Base-by-base conservation (phyloP, 2,329 filamentous ascomycete genomes). In the Teratosphaeria gauchensis region DNA sequence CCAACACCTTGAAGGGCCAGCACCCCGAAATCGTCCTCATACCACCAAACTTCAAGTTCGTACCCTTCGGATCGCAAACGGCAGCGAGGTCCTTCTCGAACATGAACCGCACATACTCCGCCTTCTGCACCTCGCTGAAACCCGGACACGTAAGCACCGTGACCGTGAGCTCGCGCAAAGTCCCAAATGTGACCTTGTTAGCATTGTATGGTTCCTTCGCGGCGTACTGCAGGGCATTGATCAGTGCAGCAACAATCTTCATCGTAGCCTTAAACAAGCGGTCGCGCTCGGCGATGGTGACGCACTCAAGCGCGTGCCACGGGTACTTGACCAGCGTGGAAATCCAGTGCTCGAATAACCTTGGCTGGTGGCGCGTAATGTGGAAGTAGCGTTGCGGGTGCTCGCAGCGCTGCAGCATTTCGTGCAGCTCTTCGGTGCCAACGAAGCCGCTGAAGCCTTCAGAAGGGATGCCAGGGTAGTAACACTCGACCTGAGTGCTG, bases 241-340 rank as follows among this genome's bases (percentile, higher is more conserved):
- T 62, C 14, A 73, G 64, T 6, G 57, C 59, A 28, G 62, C 58
- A 52, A 71, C 56, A 46, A 68, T 61, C 6, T 56, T 19, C n/a
- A 65, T 48, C 12, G 66, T 61, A 53, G 63, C 66, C 14, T 75
- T 68, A 67, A 76, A 80, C 31, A 82, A 64, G 9, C 68, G 61
- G 57, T 77, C 76, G 54, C 78, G 77, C 59, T 80, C 76, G 51
- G 71, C 67, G 24, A 82, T 66, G 1, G 73, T 78, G 65, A 81
- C 78, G 59, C 76, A 64, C 14, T 72, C 64, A 11, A 71, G 67
- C 4, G 75, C 75, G 53, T 73, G 74, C 79, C 79, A 82, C 2
- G 80, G 80, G 60, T 78, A 82, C 76, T 82, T 82, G 69, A 76
- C 73, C 19, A 82, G 68, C 3, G 77, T 80, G 56, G 75, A 78